Evolutionary conservation across 768 basidiomycete genomes (phyloP), one percentile per base, ranked within the genome.

Genomic region (Leccinum ochraceum): DNA sequence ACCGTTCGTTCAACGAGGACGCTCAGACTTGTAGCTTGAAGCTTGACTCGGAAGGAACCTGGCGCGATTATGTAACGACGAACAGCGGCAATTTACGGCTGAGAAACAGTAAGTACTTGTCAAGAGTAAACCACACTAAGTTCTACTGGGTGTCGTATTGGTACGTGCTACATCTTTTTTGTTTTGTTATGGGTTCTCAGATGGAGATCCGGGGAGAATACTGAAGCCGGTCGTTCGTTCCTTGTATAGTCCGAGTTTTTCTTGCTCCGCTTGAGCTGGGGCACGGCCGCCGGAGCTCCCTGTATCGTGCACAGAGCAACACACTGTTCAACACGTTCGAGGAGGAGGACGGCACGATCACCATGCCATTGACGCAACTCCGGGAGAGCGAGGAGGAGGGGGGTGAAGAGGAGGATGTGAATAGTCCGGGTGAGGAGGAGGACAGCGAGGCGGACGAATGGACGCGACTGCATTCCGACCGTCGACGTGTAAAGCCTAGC

Each of bases 231-330:
- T 80, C 22, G 87, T 81, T 57, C 90, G 90, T 68, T 94, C 91
- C 72, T 97, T 95, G 69, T 97, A 97, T 53, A 93, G 66, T 73
- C 90, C 90, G 77, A 93, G 86, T 78, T 96, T 96, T 82, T 96
- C 94, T 71, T 92, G 89, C 74, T 96, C 94, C 16, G 94, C 95
- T 74, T 94, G 93, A 16, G 89, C 89, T 26, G 0, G 74, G 78
- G 20, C 90, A 93, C 66, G 86, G 84, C 9, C 84, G 90, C 36
- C 80, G 86, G 64, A 81, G 80, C 58, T 88, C 87, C 17, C 75
- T 88, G 13, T 89, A 88, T 66, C 84, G 87, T 26, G 78, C 83
- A 3, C 88, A 90, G 68, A 79, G 81, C 44, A 75, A 80, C 7
- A 86, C 86, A 16, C 76, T 95, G 26, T 95, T 94, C 75, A 86